Base-by-base conservation (phyloP, 2,329 filamentous ascomycete genomes). In the Pseudohalonectria lignicola region DNA sequence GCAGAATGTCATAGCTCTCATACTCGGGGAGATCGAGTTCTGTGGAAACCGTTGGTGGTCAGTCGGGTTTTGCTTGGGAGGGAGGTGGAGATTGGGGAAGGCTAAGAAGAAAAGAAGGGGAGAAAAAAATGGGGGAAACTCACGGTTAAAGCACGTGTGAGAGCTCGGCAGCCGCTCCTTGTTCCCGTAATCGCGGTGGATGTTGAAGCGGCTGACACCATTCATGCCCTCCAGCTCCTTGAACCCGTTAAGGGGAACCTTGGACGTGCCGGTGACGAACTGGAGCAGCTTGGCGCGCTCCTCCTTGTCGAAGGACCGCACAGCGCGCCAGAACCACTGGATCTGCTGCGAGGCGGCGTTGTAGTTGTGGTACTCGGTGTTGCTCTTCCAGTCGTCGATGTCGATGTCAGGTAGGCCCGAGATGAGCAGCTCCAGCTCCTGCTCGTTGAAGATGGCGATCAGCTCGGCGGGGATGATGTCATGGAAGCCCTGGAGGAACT, bases 211-310 rank as follows among this genome's bases (percentile, higher is more conserved):
- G 61, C 84, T 94, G 59, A 96, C 81, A 29, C 92, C 92, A 55
- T 98, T 96, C 92, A 98, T 98, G 48, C 92, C 93, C 65, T 98
- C 93, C 6, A 98, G 75, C 61, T 98, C 92, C 65, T 94, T 95
- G 73, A 98, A 98, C 11, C 92, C 92, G 51, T 98, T 98, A 36
- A 98, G 77, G 29, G 92, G 92, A 34, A 98, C 93, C 64, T 98
- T 98, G 59, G 85, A 93, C 15, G 93, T 98, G 57, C 92, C 92
- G 2, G 93, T 98, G 48, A 98, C 92, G 58, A 98, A 98, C 55
- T 98, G 92, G 32, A 98, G 73, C 45, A 98, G 68, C 63, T 98
- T 98, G 50, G 92, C 92, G 43, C 86, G 85, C 64, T 98, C 93
- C 65, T 98, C 93, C 65, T 96, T 96, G 67, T 96, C 93, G 54